Evolutionary conservation across 2,329 filamentous ascomycete genomes (phyloP).

Genomic region (Aspergillus ochraceoroseus): DNA sequence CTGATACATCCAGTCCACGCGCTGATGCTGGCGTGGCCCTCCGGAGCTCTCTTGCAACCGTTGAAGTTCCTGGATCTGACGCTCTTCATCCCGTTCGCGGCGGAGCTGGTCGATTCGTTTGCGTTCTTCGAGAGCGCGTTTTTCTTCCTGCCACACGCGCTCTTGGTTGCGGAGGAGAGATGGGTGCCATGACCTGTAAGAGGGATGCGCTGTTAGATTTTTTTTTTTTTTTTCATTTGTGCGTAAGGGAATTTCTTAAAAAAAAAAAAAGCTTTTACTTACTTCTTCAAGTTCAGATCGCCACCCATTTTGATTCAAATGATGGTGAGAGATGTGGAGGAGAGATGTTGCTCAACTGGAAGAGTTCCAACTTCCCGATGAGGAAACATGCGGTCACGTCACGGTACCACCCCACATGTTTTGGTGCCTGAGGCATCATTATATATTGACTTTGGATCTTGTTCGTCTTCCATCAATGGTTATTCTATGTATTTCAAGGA

Average conservation of each 20-base stretch:
- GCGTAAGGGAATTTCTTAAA: no score
- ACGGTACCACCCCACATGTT: conserved; percentile 6
- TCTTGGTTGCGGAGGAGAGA: conserved; percentile 84
- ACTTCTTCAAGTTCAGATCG: conserved; percentile 91
- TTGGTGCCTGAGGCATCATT: conserved; percentile 9
- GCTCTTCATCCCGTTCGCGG: conserved; percentile 90
- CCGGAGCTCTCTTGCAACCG: conserved; percentile 83
- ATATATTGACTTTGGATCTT: no score
- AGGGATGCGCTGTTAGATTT: conserved; percentile 13
- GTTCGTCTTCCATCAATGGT: no score
- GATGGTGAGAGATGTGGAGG: background rate
- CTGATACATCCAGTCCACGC: conserved; percentile 98
- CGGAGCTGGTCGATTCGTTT: conserved; percentile 88
- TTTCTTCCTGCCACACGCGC: conserved; percentile 84
- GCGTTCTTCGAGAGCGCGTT: conserved; percentile 87
- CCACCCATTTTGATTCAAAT: conserved; percentile 67
- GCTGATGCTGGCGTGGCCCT: conserved; percentile 69
- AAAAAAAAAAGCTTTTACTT: conserved; percentile 9
- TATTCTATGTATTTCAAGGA: no score
- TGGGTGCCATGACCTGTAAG: conserved; percentile 75
- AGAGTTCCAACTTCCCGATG: conserved; percentile 3
- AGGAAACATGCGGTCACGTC: conserved; percentile 8
- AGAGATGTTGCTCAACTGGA: background rate
- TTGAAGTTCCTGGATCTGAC: conserved; percentile 85
- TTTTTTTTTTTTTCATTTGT: background rate